Percentiles rank a stretch among this genome's conserved stretches.
These are phyloP conservation scores for Fusarium succisae DNA, from an alignment of 2,329 filamentous ascomycete species.

Conservation along the genomic window DNA sequence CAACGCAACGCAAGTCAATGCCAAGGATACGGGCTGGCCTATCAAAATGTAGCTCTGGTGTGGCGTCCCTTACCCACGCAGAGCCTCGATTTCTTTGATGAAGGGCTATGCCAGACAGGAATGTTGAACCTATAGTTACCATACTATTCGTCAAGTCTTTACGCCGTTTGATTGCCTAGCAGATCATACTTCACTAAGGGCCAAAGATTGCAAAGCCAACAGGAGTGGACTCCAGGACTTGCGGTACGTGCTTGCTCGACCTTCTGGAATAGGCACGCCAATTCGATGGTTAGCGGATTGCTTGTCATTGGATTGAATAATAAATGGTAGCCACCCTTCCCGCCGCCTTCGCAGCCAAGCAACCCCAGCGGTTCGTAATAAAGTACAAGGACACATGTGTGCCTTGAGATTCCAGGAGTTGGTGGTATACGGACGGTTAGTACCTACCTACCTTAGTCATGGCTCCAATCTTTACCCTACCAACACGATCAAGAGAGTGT, in stretches of 20 bases:
- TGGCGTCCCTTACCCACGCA: not conserved
- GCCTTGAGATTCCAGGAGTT: not conserved
- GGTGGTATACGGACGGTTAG: not conserved
- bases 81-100: not conserved
- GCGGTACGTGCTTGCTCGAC: not conserved
- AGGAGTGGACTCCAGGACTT: not conserved
- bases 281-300: conserved; percentile 3
- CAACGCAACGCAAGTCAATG: not conserved
- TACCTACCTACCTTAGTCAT: not conserved
- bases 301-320: conserved; percentile 1
- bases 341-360: conserved; percentile 22
- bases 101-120: not conserved
- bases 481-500: not conserved
- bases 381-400: not conserved
- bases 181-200: not conserved
- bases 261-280: conserved; percentile 30
- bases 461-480: not conserved
- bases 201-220: not conserved
- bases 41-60: not conserved
- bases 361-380: not conserved
- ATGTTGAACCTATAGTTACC: not conserved
- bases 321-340: not conserved
- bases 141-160: not conserved
- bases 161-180: not conserved
- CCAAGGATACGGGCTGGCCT: conserved; percentile 18